These are phyloP conservation scores for Penicillium taxi DNA, from an alignment of 495 filamentous ascomycete genomes.

Conservation along the genomic window DNA sequence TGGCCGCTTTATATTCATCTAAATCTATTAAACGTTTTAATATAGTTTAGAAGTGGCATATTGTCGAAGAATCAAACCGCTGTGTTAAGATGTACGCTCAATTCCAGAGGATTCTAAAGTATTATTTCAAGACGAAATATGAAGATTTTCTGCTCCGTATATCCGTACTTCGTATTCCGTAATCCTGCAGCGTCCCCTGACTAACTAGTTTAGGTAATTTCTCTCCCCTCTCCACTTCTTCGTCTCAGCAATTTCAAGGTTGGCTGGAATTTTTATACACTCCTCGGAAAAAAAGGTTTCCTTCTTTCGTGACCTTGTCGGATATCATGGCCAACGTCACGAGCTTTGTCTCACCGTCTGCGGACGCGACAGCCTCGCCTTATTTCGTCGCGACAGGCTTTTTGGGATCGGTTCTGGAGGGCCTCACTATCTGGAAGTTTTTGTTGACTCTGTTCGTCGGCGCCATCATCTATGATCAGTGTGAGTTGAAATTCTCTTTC, in stretches of 20 bases:
- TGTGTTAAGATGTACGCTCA: too few relatives aligned
- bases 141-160: too few relatives aligned
- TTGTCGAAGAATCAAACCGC: too few relatives aligned
- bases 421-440: conserved; percentile 55
- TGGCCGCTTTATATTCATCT: too few relatives aligned
- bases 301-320: not conserved
- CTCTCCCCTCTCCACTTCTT: conserved; percentile 13
- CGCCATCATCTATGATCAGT: conserved; percentile 79
- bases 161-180: too few relatives aligned
- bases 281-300: conserved; percentile 10
- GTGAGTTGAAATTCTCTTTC: conserved; percentile 39
- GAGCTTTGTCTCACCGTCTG: conserved; percentile 69
- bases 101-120: too few relatives aligned
- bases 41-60: too few relatives aligned
- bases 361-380: conserved; percentile 52
- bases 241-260: conserved; percentile 1
- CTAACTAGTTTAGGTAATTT: conserved; percentile 9
- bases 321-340: conserved; percentile 53
- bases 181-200: too few relatives aligned
- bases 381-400: conserved; percentile 37
- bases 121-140: too few relatives aligned
- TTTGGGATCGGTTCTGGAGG: conserved; percentile 40
- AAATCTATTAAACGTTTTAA: too few relatives aligned
- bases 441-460: conserved; percentile 56
- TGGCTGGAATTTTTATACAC: conserved; percentile 2